Evolutionary conservation across 352 stramenopile genomes (phyloP), one percentile per base, ranked within the genome.

Genomic region (Phytopythium oedochilum): DNA sequence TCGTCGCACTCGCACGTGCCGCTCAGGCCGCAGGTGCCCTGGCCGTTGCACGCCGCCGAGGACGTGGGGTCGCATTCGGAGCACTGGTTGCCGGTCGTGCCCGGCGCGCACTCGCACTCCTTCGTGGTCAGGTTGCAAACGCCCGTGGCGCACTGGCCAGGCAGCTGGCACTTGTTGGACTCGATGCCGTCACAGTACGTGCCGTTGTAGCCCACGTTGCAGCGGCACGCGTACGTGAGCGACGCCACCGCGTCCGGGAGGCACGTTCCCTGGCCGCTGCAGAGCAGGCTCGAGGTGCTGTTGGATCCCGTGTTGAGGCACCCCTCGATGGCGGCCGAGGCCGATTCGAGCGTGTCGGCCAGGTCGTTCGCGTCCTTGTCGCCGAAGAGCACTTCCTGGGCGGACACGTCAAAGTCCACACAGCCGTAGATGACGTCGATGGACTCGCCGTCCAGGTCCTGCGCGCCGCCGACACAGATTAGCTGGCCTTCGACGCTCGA

Each of bases 141-240:
- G 32, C 82, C 82, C 14, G 75, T 77, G 35, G 77, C 71, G 63
- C 81, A 92, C 55, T 88, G 74, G 11, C 64, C 81, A 63, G 81
- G 61, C 53, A 72, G 59, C 53, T 71, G 83, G 66, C 81, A 89
- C 60, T 77, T 70, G 75, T 92, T 89, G 45, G 77, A 83, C 28
- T 65, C 73, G 28, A 89, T 78, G 62, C 81, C 83, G 61, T 92
- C 65, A 55, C 82, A 92, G 68, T 83, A 92, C 12, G 70, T 86
- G 55, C 82, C 82, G 54, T 73, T 82, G 75, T 88, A 92, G 28
- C 82, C 82, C 14, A 89, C 68, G 64, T 89, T 89, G 62, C 78
- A 92, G 38, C 64, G 53, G 60, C 82, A 92, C 47, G 59, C 38
- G 67, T 89, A 92, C 32, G 81, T 52, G 68, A 88, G 79, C 8